Conservation (phyloP, 2,329 filamentous ascomycete genomes). For the Xylaria sp. region DNA sequence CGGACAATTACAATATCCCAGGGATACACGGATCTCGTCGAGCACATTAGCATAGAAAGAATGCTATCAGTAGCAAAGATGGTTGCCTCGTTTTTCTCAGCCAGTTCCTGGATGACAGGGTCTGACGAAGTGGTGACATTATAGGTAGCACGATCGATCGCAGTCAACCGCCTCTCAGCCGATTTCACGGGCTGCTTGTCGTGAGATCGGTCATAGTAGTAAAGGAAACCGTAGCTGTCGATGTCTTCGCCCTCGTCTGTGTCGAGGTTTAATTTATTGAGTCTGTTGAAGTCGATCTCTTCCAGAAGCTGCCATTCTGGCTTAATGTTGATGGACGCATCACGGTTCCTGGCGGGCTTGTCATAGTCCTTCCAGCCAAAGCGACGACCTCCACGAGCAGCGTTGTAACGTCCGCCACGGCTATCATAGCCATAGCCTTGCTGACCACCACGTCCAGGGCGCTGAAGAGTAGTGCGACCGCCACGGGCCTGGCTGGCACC, state of each 20-base stretch:
- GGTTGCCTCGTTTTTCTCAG: conserved; percentile 93
- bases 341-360: conserved; percentile 94
- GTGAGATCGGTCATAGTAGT: conserved; percentile 96
- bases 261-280: conserved; percentile 94
- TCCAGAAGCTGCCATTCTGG: conserved; percentile 94
- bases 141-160: conserved; percentile 93
- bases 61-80: conserved; percentile 98
- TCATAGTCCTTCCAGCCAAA: conserved; percentile 99
- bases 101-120: conserved; percentile 94
- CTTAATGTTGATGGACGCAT: conserved; percentile 95
- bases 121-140: conserved; percentile 97
- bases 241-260: conserved; percentile 94
- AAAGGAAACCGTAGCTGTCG: conserved; percentile 94
- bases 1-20: conserved; percentile 97
- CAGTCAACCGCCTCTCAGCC: conserved; percentile 82
- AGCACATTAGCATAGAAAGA: conserved; percentile 99
- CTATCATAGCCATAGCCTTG: conserved; percentile 73
- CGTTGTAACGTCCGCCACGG: conserved; percentile 70
- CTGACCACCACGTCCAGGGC: conserved; percentile 71
- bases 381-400: conserved; percentile 79
- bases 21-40: conserved; percentile 93
- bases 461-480: conserved; percentile 68
- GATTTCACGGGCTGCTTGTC: conserved; percentile 93
- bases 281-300: conserved; percentile 97
- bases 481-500: conserved; percentile 69